These are phyloP conservation scores for Venturia aucupariae DNA, from an alignment of 2,329 filamentous ascomycete genomes.

Conservation along the genomic window DNA sequence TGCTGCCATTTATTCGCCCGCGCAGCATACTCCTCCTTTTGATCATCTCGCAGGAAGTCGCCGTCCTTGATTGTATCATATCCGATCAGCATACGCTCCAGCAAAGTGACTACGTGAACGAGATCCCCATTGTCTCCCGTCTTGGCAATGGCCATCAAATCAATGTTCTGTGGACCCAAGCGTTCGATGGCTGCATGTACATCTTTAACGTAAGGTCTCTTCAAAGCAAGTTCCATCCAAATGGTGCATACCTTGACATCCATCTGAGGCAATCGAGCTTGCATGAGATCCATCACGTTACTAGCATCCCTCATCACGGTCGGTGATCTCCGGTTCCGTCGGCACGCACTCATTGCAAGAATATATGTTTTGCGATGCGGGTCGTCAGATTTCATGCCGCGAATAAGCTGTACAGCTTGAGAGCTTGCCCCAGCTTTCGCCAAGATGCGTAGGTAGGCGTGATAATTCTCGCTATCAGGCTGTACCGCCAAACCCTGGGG, in stretches of 20 bases:
- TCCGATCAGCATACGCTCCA: background rate
- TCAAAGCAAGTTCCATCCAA: slow-evolving; percentile 50
- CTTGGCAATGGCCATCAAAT: background rate
- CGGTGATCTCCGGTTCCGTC: slow-evolving; percentile 67
- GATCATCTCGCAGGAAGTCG: background rate
- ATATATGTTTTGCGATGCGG: slow-evolving; percentile 48
- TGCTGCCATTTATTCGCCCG: background rate
- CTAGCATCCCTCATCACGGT: slow-evolving; percentile 57
- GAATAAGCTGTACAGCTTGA: slow-evolving; percentile 51
- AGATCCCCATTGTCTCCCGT: background rate
- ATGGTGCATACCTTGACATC: slow-evolving; percentile 44
- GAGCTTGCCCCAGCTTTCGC: slow-evolving; percentile 56
- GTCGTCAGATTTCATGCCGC: slow-evolving; percentile 30
- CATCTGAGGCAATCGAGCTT: slow-evolving; percentile 32
- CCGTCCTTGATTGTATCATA: background rate
- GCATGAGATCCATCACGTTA: slow-evolving; percentile 57
- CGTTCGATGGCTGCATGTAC: slow-evolving; percentile 17
- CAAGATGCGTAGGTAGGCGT: slow-evolving; percentile 58
- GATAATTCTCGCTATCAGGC: slow-evolving; percentile 65
- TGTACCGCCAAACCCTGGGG: slow-evolving; percentile 45
- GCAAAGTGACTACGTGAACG: background rate
- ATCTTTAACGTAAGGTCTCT: slow-evolving; percentile 25
- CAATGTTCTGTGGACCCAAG: slow-evolving; percentile 1
- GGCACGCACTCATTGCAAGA: slow-evolving; percentile 64
- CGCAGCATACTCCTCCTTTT: background rate